Percentiles rank a stretch among this genome's conserved stretches.
These are phyloP conservation scores for Pichia pseudocactophila DNA, from an alignment of 805 yeast genomes.

Conservation along the genomic window DNA sequence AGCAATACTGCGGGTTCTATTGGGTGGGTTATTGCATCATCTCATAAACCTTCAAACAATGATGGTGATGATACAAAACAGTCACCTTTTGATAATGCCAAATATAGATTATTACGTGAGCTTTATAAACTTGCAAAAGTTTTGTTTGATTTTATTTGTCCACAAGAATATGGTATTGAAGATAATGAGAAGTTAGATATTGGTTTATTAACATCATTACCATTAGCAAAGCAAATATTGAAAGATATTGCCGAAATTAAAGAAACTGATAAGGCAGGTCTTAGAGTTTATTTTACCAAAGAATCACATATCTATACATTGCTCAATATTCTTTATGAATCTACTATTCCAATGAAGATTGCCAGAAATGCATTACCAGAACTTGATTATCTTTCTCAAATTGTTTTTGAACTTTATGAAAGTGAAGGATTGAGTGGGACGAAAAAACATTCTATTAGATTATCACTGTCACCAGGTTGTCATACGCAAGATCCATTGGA, in stretches of 20 bases:
- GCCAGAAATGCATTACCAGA: slow-evolving; percentile 95
- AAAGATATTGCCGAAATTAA: slow-evolving; percentile 74
- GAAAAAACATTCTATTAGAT: slow-evolving; percentile 80
- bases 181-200: slow-evolving; percentile 93
- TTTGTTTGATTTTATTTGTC: slow-evolving; percentile 92
- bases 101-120: slow-evolving; percentile 75
- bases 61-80: slow-evolving; percentile 12
- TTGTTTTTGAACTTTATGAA: slow-evolving; percentile 88
- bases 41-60: slow-evolving; percentile 23
- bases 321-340: slow-evolving; percentile 81
- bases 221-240: slow-evolving; percentile 81
- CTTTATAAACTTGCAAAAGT: slow-evolving; percentile 86
- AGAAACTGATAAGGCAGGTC: slow-evolving; percentile 70
- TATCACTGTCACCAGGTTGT: slow-evolving; percentile 95
- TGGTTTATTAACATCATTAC: slow-evolving; percentile 88
- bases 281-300: slow-evolving; percentile 87
- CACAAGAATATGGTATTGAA: slow-evolving; percentile 96
- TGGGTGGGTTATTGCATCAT: slow-evolving; percentile 54
- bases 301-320: slow-evolving; percentile 95
- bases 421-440: slow-evolving; percentile 53
- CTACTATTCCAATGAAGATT: slow-evolving; percentile 90
- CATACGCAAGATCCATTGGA: slow-evolving; percentile 97
- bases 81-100: slow-evolving; percentile 67
- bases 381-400: slow-evolving; percentile 89
- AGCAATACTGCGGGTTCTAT: slow-evolving; percentile 48